Percentiles rank a stretch among this genome's conserved stretches.
Evolutionary conservation across 768 basidiomycete species (phyloP).

Genomic region (Tylopilus sp.): DNA sequence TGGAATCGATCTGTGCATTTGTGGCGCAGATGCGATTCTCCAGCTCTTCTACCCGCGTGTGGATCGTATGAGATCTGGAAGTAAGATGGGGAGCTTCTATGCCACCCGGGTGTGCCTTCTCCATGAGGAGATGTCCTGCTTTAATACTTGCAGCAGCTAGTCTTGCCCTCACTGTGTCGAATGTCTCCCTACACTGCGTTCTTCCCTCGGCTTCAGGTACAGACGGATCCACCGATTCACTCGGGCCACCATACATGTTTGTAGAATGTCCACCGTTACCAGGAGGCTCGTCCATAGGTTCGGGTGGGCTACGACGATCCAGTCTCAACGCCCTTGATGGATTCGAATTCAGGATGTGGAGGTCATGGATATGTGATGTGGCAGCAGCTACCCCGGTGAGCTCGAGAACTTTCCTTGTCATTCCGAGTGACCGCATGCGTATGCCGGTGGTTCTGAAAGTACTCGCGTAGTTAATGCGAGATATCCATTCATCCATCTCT

Average conservation of each 20-base stretch:
- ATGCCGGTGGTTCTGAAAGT: conserved; percentile 85
- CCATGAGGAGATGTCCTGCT: conserved; percentile 24
- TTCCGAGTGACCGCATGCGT: conserved; percentile 70
- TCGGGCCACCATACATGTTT: conserved; percentile 25
- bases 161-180: conserved; percentile 84
- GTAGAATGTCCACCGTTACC: conserved; percentile 28
- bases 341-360: conserved; percentile 38
- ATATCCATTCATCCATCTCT: conserved; percentile 89
- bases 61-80: conserved; percentile 55
- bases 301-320: conserved; percentile 40
- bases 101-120: conserved; percentile 17
- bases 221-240: conserved; percentile 31
- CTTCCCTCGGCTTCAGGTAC: conserved; percentile 58
- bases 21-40: conserved; percentile 52
- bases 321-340: conserved; percentile 34
- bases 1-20: conserved; percentile 59
- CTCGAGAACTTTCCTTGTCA: conserved; percentile 68
- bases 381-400: conserved; percentile 85
- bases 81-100: conserved; percentile 27
- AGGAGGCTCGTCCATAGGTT: conserved; percentile 37
- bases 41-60: conserved; percentile 61
- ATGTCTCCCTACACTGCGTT: conserved; percentile 75
- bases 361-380: conserved; percentile 73
- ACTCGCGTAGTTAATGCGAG: conserved; percentile 90
- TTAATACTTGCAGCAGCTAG: conserved; percentile 53